Evolutionary conservation across 345 rosid species (phyloP).

Genomic region (Syzygium aromaticum): DNA sequence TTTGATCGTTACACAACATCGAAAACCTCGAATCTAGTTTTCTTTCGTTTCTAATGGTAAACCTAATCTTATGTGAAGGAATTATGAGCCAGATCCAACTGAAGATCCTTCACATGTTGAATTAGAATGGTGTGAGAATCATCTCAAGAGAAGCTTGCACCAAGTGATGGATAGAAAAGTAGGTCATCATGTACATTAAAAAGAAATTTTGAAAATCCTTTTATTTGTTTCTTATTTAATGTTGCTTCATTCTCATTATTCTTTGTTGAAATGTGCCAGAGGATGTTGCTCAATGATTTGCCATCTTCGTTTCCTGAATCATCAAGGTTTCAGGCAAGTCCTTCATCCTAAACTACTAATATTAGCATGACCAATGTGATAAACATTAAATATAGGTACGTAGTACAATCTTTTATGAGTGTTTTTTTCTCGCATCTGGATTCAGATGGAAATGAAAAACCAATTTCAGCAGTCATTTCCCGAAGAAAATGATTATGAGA

Average conservation of each 20-base stretch:
- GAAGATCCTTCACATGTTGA: not conserved
- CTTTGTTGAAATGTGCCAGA: not conserved
- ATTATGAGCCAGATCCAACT: not conserved
- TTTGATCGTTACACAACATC: not conserved
- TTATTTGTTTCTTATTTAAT: not conserved
- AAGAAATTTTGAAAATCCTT: not conserved
- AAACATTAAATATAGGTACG: not conserved
- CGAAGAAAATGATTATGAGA: not conserved
- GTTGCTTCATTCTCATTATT: not conserved
- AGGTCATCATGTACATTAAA: not conserved
- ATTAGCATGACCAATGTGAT: not conserved
- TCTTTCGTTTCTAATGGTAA: not conserved
- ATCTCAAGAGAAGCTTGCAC: not conserved
- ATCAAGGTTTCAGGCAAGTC: not conserved
- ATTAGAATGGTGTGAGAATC: constrained; percentile 2
- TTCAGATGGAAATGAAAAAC: not conserved
- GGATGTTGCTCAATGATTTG: not conserved
- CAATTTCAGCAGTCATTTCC: not conserved
- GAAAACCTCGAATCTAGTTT: not conserved
- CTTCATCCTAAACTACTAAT: not conserved
- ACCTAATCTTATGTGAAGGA: not conserved
- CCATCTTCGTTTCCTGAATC: not conserved
- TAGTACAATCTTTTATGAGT: not conserved
- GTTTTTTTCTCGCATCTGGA: not conserved
- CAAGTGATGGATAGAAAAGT: not conserved